These are phyloP conservation scores for Candida frijolesensis DNA, from an alignment of 1,139 yeast species.

Conservation along the genomic window DNA sequence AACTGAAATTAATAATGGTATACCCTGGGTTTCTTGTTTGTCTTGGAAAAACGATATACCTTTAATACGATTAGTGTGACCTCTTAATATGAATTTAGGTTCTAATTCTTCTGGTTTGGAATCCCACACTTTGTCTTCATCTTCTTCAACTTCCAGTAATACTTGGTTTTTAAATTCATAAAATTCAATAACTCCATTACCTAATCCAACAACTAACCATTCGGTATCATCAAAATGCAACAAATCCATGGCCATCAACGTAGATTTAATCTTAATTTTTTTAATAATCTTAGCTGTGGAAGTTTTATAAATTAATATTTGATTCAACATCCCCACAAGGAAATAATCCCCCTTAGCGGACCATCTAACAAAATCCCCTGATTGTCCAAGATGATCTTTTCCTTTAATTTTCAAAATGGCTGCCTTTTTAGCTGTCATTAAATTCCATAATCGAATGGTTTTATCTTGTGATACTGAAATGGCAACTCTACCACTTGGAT, in stretches of 20 bases:
- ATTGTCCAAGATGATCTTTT: constrained; percentile 62
- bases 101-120: constrained; percentile 32
- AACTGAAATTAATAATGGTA: constrained; percentile 68
- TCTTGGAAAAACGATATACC: constrained; percentile 61
- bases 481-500: constrained; percentile 91
- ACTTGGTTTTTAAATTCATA: constrained; percentile 23
- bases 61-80: constrained; percentile 86
- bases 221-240: constrained; percentile 47
- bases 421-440: constrained; percentile 97
- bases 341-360: constrained; percentile 60
- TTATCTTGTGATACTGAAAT: constrained; percentile 85
- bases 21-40: constrained; percentile 31
- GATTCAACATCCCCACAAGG: constrained; percentile 71
- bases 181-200: constrained; percentile 73
- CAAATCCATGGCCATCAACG: constrained; percentile 71
- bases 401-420: constrained; percentile 77
- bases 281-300: constrained; percentile 60
- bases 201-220: constrained; percentile 67
- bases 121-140: constrained; percentile 31
- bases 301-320: constrained; percentile 67
- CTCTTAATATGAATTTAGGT: constrained; percentile 63
- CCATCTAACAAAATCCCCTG: constrained; percentile 72
- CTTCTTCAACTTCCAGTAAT: constrained; percentile 11
- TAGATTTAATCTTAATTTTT: constrained; percentile 50
- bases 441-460: constrained; percentile 87